These are phyloP conservation scores for Raphanus raphanistrum DNA, from an alignment of 345 rosid species.

Conservation along the genomic window DNA sequence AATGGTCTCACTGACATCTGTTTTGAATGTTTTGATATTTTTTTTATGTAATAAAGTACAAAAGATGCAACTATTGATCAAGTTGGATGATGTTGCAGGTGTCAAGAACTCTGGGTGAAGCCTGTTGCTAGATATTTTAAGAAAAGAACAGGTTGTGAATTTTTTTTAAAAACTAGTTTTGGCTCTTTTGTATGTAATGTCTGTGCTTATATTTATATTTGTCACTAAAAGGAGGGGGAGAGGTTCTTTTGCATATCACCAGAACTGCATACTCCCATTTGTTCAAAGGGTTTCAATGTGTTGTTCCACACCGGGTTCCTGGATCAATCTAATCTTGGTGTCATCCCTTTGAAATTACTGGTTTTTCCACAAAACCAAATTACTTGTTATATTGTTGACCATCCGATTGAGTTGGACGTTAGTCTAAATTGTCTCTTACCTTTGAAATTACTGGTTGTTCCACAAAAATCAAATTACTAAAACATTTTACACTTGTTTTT, in stretches of 20 bases:
- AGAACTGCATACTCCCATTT: background rate
- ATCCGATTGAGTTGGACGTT: too few species aligned
- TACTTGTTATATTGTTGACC: background rate
- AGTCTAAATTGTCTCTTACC: too few species aligned
- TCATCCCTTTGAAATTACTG: background rate
- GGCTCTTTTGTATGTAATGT: slow-evolving; percentile 25
- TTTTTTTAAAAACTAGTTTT: slow-evolving; percentile 1
- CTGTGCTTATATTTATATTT: background rate
- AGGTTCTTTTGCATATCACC: background rate
- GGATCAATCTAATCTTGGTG: background rate
- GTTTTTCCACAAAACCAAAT: background rate
- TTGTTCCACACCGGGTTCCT: background rate
- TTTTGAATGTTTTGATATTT: too few species aligned
- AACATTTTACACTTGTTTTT: too few species aligned
- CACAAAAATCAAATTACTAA: too few species aligned
- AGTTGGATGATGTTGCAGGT: slow-evolving; percentile 27
- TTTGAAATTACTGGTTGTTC: too few species aligned
- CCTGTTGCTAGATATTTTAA: slow-evolving; percentile 35
- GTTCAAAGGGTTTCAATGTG: background rate
- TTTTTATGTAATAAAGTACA: background rate
- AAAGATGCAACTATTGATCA: background rate
- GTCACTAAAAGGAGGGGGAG: slow-evolving; percentile 13
- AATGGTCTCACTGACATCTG: too few species aligned
- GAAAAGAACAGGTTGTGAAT: slow-evolving; percentile 32
- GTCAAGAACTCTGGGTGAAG: slow-evolving; percentile 5